Evolutionary conservation across 768 basidiomycete species (phyloP), one percentile per base, ranked within the genome.

Genomic region (Trametopsis cervina): DNA sequence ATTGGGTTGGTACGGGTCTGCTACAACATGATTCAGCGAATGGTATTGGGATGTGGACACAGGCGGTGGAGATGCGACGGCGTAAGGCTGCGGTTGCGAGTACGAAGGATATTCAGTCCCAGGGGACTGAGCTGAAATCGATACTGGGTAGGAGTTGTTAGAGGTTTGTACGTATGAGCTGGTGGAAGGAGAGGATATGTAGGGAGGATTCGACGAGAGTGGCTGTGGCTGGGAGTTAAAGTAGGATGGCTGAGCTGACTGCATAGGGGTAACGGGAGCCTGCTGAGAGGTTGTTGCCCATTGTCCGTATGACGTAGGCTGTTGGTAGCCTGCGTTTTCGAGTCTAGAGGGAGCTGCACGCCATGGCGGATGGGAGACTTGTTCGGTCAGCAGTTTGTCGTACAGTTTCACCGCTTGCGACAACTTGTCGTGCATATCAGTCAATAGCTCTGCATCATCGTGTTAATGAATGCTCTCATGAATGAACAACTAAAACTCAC

Each of bases 351-450:
- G 56, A 51, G 61, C 47, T 1, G 56, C 48, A 42, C 78, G 69
- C 82, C 85, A 87, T 35, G 78, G 70, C 1, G 85, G 85, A 36
- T 78, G 81, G 2, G 83, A 73, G 10, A 93, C 73, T 60, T 94
- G 89, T 54, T 89, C 78, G 21, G 92, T 92, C 37, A 95, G 69
- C 18, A 96, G 70, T 46, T 85, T 78, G 55, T 97, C 94, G 61
- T 97, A 98, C 3, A 96, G 69, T 60, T 87, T 85, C 39, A 97
- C 91, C 0, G 90, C 92, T 63, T 95, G 81, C 0, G 90, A 88
- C 9, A 99, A 66, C 65, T 97, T 95, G 40, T 87, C 85, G 57
- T 97, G 88, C 92, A 98, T 97, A 42, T 97, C 93, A 5, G 81
- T 72, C 27, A 99, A 70, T 61, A 94, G 74, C 64, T 93, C 93